Percentiles rank a stretch among this genome's conserved stretches.
Evolutionary conservation across 2,329 filamentous ascomycete genomes (phyloP).

Genomic region (Fusarium oxysporum): DNA sequence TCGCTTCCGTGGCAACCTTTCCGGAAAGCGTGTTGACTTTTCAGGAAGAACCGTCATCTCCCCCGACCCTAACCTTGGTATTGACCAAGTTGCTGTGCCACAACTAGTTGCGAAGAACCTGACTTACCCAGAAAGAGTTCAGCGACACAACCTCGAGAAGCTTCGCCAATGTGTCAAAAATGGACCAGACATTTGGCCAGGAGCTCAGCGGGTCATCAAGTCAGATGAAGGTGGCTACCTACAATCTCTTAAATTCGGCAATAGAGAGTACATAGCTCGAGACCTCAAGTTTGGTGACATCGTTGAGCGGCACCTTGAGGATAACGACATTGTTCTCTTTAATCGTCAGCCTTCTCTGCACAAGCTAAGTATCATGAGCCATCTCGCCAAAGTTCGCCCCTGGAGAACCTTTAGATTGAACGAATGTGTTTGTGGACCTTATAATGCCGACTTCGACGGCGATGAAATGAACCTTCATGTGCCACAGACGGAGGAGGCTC

Average conservation of each 20-base stretch:
- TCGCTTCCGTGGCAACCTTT: constrained; percentile 95
- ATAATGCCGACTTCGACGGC: constrained; percentile 99
- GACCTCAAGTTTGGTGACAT: constrained; percentile 83
- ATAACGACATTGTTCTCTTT: constrained; percentile 96
- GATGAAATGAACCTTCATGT: constrained; percentile 99
- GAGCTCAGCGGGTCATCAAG: constrained; percentile 85
- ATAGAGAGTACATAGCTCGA: constrained; percentile 74
- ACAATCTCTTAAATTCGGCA: constrained; percentile 79
- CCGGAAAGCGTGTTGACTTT: constrained; percentile 98
- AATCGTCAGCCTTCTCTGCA: constrained; percentile 98
- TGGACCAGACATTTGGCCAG: constrained; percentile 84
- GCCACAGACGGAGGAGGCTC: constrained; percentile 95
- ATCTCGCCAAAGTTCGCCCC: constrained; percentile 91
- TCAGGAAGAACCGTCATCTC: constrained; percentile 98
- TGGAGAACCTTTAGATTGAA: constrained; percentile 97
- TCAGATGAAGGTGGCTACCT: constrained; percentile 76
- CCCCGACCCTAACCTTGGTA: constrained; percentile 91
- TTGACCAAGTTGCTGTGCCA: constrained; percentile 94
- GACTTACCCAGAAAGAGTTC: constrained; percentile 92
- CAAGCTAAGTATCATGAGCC: constrained; percentile 98
- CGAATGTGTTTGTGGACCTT: constrained; percentile 97
- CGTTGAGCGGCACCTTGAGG: constrained; percentile 93
- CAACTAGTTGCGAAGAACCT: constrained; percentile 93
- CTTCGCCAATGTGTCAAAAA: constrained; percentile 79
- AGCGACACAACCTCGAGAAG: constrained; percentile 86